Base-by-base conservation (phyloP, 164 flowering plant genomes). In the Berberis vulgaris region DNA sequence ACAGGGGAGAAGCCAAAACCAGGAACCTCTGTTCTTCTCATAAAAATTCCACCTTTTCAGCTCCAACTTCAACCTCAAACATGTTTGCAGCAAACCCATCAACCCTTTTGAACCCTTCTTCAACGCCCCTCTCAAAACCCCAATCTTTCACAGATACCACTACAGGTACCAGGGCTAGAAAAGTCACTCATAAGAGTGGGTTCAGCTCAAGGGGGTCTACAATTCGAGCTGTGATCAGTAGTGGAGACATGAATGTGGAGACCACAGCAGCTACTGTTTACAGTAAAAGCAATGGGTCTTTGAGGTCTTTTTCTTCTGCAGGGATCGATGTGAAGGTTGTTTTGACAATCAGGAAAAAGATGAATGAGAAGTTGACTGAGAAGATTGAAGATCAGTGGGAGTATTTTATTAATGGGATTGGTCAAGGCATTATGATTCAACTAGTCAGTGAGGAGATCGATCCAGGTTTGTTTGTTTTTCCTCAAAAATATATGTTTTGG, bases 401-500 rank as follows among this genome's bases (percentile, higher is more conserved):
- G 69, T 73, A 72, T 7, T 81, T 92, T 47, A 57, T 79, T 5
- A 88, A 81, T 77, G 91, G 87, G 55, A 71, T 92, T 69, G 96
- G 98, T 4, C 84, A 78, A 58, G 96, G 96, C 63, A 88, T 92
- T 72, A 12, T 57, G 62, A 69, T 92, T 76, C 88, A 81, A 72
- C 84, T 92, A 43, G 67, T 89, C 45, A 89, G 96, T 64, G 86
- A 89, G 63, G 86, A 89, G 26, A 68, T 85, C 66, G 96, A 92
- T 74, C 87, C 94, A 39, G 91, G 98, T 92, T 26, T 8, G 49
- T 76, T 65, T 60, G 7, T n/a, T 45, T 43, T 3, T 8, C 10
- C 10, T 47, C 2, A 47, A 7, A n/a, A 42, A 41, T 41, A 58
- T 41, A 13, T 59, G 5, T 43, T 4, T 41, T 26, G 26, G 26